Conservation (phyloP, 208 protist genomes). For the Trypanosomatidae sp. region DNA sequence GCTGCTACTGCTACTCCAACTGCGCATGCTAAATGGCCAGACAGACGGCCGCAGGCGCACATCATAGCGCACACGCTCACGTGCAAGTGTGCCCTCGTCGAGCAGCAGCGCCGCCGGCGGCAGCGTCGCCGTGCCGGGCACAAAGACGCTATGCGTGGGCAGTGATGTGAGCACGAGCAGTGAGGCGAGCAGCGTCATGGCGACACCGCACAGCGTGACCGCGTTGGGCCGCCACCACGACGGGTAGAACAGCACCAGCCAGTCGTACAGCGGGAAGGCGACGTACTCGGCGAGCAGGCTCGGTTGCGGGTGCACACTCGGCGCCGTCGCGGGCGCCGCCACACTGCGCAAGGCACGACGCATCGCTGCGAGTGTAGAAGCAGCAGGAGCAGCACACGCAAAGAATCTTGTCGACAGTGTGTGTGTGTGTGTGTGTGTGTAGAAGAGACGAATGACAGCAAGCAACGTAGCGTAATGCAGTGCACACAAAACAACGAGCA, state of each 20-base stretch:
- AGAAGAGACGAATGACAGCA: background rate
- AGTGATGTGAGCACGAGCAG: constrained; percentile 63
- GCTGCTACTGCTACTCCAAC: background rate
- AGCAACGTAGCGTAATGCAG: background rate
- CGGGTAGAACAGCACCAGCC: constrained; percentile 41
- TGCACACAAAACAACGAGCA: background rate
- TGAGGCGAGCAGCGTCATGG: constrained; percentile 51
- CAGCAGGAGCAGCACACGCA: no score
- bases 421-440: constrained; percentile 2
- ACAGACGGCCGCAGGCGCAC: no score
- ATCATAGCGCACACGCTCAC: constrained; percentile 24
- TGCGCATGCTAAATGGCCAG: background rate
- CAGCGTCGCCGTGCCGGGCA: constrained; percentile 24
- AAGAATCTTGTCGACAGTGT: no score
- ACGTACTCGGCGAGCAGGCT: constrained; percentile 67
- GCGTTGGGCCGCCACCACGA: constrained; percentile 63
- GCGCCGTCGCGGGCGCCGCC: constrained; percentile 12
- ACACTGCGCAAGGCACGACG: constrained; percentile 8
- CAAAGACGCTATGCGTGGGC: constrained; percentile 36
- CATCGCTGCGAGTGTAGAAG: background rate
- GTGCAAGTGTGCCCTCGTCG: constrained; percentile 3
- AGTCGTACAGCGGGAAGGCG: constrained; percentile 73
- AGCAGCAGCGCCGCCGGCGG: constrained; percentile 24
- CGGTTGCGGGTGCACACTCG: constrained; percentile 24
- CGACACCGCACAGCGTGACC: constrained; percentile 65